Conservation (phyloP, 192 early-diverging fungal species). For the Martensiomyces pterosporus region DNA sequence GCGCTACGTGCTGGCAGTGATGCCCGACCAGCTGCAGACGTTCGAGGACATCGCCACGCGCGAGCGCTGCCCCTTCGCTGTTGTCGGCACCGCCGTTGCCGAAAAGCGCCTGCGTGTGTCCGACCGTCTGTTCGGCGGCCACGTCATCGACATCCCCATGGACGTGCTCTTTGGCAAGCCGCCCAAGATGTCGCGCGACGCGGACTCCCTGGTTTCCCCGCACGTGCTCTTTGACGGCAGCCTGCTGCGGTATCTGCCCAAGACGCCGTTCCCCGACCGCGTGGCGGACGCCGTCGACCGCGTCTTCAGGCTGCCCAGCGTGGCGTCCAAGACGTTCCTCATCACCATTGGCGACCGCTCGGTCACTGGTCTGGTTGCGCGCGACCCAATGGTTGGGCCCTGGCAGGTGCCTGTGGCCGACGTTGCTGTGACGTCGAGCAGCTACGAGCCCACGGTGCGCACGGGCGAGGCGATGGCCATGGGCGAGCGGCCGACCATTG, state of each 20-base stretch:
- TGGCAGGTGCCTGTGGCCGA: slow-evolving; percentile 99
- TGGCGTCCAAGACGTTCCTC: slow-evolving; percentile 93
- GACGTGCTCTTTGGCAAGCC: slow-evolving; percentile 93
- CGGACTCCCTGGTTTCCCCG: slow-evolving; percentile 52
- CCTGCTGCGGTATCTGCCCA: slow-evolving; percentile 55
- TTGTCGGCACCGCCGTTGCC: slow-evolving; percentile 83
- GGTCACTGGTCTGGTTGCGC: slow-evolving; percentile 89
- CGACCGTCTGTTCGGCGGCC: slow-evolving; percentile 60
- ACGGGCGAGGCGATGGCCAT: slow-evolving; percentile 97
- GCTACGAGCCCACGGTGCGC: slow-evolving; percentile 52
- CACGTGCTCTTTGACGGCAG: slow-evolving; percentile 58
- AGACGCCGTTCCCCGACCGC: slow-evolving; percentile 24
- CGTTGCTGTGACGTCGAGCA: slow-evolving; percentile 83
- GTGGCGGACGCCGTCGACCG: slow-evolving; percentile 66
- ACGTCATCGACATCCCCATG: slow-evolving; percentile 95
- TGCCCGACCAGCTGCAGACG: slow-evolving; percentile 56
- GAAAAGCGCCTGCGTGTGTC: slow-evolving; percentile 77
- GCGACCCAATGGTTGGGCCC: slow-evolving; percentile 98
- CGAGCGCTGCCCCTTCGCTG: slow-evolving; percentile 88
- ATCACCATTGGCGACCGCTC: slow-evolving; percentile 98
- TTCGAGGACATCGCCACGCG: slow-evolving; percentile 79
- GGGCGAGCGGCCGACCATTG: slow-evolving; percentile 91
- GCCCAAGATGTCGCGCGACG: slow-evolving; percentile 87
- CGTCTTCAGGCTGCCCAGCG: slow-evolving; percentile 79
- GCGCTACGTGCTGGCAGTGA: slow-evolving; percentile 94